phyloP scores from a whole-genome alignment of 768 basidiomycete species.

The Trametes elegans region DNA sequence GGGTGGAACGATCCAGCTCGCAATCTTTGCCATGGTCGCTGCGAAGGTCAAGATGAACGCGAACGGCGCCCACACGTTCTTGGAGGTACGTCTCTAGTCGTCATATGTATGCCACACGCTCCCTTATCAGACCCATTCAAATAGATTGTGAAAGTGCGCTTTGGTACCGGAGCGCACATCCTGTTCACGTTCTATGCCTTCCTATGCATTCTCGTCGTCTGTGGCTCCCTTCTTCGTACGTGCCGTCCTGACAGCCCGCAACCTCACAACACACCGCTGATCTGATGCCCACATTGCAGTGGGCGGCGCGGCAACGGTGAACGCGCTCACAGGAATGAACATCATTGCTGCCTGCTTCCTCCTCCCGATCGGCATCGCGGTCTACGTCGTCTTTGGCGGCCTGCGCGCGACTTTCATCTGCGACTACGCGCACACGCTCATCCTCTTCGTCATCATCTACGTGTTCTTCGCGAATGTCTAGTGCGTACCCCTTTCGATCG shows the following conservation, averaged over 20 bases:
- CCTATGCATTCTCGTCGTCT: conserved; percentile 49
- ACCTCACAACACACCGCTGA: conserved; percentile 28
- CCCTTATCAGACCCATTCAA: background rate
- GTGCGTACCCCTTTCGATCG: conserved; percentile 27
- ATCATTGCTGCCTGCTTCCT: conserved; percentile 31
- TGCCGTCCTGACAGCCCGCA: conserved; percentile 2
- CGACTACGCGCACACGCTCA: conserved; percentile 29
- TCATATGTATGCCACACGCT: background rate
- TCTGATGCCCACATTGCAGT: conserved; percentile 16
- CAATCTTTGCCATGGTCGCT: conserved; percentile 51
- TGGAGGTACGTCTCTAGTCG: conserved; percentile 40
- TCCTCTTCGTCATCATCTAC: conserved; percentile 31
- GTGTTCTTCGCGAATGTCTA: conserved; percentile 27
- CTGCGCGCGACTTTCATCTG: conserved; percentile 31
- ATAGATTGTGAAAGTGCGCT: conserved; percentile 48
- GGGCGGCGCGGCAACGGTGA: conserved; percentile 30
- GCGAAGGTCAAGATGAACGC: conserved; percentile 61
- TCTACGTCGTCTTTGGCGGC: conserved; percentile 31
- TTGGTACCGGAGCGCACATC: conserved; percentile 45
- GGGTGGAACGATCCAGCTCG: conserved; percentile 52
- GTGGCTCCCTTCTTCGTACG: conserved; percentile 48
- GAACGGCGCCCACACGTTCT: conserved; percentile 54
- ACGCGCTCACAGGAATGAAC: conserved; percentile 31
- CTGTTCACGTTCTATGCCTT: conserved; percentile 54
- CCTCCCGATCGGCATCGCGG: conserved; percentile 30